Evolutionary conservation across 495 filamentous ascomycete species (phyloP), one percentile per base, ranked within the genome.

Genomic region (Neurospora tetrasperma): DNA sequence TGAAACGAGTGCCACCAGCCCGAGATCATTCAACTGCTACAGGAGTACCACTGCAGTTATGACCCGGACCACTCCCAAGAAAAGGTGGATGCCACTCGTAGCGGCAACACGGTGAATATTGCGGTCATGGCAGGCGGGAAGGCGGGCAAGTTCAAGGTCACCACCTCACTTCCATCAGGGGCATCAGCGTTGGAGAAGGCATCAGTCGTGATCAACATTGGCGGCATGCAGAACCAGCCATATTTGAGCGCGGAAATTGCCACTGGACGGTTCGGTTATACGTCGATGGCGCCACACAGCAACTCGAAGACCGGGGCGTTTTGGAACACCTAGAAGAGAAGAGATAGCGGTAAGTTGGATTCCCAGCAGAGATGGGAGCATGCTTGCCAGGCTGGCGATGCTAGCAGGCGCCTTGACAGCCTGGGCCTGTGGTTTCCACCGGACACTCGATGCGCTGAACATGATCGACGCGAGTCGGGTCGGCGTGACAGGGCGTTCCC

Each of bases 341-440:
- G 81, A 70, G 85, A 88, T 68, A 85, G 87, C 70, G 86, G 85
- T 85, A 73, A 69, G 77, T 73, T 8, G 12, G 31, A 38, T 54
- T 39, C 12, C 41, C 7, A 39, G 18, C 62, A n/a, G 23, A 75
- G 20, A 31, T 2, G 27, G 2, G 27, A 5, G 10, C 12, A 5
- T 54, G 11, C 14, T 10, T 38, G 20, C n/a, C 46, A 43, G 12
- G 46, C 69, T 5, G 46, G 23, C 31, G 5, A 62, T 20, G 7
- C 9, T 20, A 43, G 44, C 43, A 86, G 85, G 85, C 68, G 80
- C 83, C 44, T 74, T 88, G 41, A 85, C 84, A 3, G 85, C 85
- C 14, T 86, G 85, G 85, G 85, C 84, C 18, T 88, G 85, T 85
- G 84, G 84, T 38, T 87, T 88, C 79, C 85, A 86, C 75, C 80